Evolutionary conservation across 768 basidiomycete genomes (phyloP), one percentile per base, ranked within the genome.

Genomic region (Paxillus rubicundulus): DNA sequence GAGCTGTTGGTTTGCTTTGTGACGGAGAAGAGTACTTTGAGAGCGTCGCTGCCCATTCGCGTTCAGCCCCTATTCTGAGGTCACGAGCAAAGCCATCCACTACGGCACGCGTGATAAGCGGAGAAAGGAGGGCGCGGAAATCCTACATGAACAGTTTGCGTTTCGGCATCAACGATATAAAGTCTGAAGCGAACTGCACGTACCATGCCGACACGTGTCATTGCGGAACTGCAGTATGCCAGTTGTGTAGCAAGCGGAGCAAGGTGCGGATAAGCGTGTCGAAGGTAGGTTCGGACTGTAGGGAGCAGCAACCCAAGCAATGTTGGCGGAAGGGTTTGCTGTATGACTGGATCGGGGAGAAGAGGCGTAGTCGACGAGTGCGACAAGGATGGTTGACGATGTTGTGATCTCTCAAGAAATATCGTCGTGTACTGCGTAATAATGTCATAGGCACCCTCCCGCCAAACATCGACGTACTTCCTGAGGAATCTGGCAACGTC

Each of bases 231-330:
- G 66, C 95, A 97, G 70, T 98, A 98, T 12, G 89, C 88, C 41
- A 98, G 80, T 61, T 98, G 96, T 0, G 94, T 96, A 52, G 97
- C 94, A 78, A 33, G 95, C 84, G 18, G 92, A 79, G 57, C 96
- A 77, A 20, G 89, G 73, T 17, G 87, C 63, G 13, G 86, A 74
- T 28, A 84, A 72, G 68, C 76, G 9, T 77, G 79, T 0, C 85
- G 81, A 14, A 97, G 78, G 45, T 84, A 79, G 8, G 73, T 74
- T 4, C 74, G 65, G 38, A 97, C 75, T 6, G 85, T 69, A n/a
- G 82, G 78, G 47, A 94, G 77, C 45, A 98, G 82, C 33, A 86
- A 72, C 3, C 70, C 60, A 9, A 71, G 62, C 18, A 73, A 45
- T 27, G 68, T 64, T 32, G 68, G 64, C 16, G 59, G 60, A 30